Evolutionary conservation across 2,329 filamentous ascomycete species (phyloP).

Genomic region (Fusarium verrucosum): DNA sequence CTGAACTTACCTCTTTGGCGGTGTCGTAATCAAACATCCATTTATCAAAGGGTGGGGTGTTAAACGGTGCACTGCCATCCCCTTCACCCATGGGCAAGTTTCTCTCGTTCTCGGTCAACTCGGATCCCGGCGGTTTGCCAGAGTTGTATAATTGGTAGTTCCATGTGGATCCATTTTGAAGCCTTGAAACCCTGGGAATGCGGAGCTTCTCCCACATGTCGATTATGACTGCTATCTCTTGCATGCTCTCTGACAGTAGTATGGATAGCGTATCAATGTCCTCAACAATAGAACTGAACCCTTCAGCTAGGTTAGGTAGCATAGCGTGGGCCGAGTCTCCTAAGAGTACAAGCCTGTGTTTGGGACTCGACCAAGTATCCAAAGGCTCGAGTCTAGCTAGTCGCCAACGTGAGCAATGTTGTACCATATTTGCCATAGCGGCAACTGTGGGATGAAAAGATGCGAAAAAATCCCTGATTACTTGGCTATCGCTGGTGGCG

Average conservation of each 20-base stretch:
- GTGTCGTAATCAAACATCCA: not conserved
- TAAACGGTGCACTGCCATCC: not conserved
- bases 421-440: conserved; percentile 1
- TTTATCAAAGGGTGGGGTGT: not conserved
- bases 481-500: not conserved
- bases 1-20: not conserved
- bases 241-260: not conserved
- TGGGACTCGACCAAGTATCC: conserved; percentile 3
- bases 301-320: not conserved
- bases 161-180: not conserved
- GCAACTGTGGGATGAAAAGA: not conserved
- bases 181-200: not conserved
- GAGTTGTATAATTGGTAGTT: not conserved
- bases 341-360: not conserved
- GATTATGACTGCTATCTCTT: accelerated
- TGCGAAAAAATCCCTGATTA: not conserved
- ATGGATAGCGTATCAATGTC: not conserved
- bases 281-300: conserved; percentile 1
- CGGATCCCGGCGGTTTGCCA: not conserved
- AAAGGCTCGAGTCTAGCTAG: conserved; percentile 1
- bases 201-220: not conserved
- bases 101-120: not conserved
- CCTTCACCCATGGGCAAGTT: not conserved
- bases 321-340: not conserved
- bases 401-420: conserved; percentile 2